phyloP scores from a whole-genome alignment of 2,329 filamentous ascomycete species.

The Aspergillus pseudoviridinutans region DNA sequence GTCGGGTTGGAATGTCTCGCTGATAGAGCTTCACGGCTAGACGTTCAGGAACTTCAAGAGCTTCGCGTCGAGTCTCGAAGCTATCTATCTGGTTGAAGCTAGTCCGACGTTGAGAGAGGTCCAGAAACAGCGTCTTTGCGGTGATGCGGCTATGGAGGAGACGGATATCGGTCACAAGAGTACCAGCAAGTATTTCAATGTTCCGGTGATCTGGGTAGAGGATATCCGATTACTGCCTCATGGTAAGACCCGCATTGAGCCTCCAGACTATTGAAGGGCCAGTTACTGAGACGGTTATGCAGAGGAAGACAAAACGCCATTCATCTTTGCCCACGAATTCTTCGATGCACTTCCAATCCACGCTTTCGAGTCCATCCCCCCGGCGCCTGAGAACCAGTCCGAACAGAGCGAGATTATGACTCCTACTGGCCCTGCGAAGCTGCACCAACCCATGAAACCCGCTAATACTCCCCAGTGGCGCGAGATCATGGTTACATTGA shows the following conservation, averaged over 20 bases:
- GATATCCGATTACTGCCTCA: constrained; percentile 78
- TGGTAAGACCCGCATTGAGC: constrained; percentile 41
- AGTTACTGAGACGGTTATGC: background rate
- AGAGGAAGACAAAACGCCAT: constrained; percentile 71
- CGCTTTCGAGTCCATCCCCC: constrained; percentile 74
- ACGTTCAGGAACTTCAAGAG: constrained; percentile 79
- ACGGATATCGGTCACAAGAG: constrained; percentile 71
- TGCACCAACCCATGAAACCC: constrained; percentile 39
- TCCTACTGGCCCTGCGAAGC: constrained; percentile 45
- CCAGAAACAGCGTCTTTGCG: constrained; percentile 80
- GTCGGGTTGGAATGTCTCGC: background rate
- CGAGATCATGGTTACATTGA: constrained; percentile 72
- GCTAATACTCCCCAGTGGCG: constrained; percentile 64
- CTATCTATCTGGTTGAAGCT: constrained; percentile 94
- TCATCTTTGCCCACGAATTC: constrained; percentile 96
- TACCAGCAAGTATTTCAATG: constrained; percentile 67
- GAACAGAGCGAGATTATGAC: constrained; percentile 50
- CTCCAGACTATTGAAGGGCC: background rate
- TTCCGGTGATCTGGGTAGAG: constrained; percentile 86
- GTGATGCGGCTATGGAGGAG: constrained; percentile 63
- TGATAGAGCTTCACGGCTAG: constrained; percentile 41
- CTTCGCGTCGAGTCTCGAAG: constrained; percentile 71
- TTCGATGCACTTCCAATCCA: constrained; percentile 98
- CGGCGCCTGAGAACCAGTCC: constrained; percentile 42
- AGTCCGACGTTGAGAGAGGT: constrained; percentile 71